Conservation (phyloP, 371 early-diverging fungal species). For the Phascolomyces articulosus region DNA sequence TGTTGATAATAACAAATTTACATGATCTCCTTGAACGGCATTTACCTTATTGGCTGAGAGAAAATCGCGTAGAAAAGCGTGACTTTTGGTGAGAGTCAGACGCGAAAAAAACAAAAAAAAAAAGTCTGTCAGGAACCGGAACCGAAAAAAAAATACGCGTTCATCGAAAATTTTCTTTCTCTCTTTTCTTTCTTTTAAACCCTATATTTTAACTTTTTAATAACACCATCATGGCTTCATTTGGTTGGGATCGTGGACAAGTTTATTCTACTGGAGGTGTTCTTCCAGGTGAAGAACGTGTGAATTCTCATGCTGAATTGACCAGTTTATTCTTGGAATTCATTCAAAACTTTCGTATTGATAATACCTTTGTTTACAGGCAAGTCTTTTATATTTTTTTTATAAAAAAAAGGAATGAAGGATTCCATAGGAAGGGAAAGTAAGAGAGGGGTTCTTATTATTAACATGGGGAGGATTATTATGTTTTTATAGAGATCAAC, state of each 20-base stretch:
- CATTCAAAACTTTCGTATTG: slow-evolving; percentile 78
- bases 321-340: slow-evolving; percentile 71
- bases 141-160: not conserved
- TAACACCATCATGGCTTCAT: slow-evolving; percentile 44
- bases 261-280: slow-evolving; percentile 72
- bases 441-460: too few species aligned
- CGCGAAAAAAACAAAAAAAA: not conserved
- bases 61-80: not conserved
- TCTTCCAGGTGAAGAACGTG: slow-evolving; percentile 61
- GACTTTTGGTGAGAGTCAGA: not conserved
- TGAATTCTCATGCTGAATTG: slow-evolving; percentile 56
- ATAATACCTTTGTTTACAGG: slow-evolving; percentile 80
- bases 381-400: slow-evolving; percentile 16
- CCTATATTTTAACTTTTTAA: not conserved
- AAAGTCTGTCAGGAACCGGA: not conserved
- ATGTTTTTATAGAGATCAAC: slow-evolving; percentile 76
- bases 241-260: slow-evolving; percentile 86
- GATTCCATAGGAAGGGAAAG: too few species aligned
- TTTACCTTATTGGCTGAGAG: too few species aligned
- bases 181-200: not conserved
- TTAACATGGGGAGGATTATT: too few species aligned
- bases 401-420: too few species aligned
- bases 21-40: too few species aligned
- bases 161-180: not conserved
- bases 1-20: too few species aligned